Conservation (phyloP, 306 rosid genomes). For the Lupinus albus region DNA sequence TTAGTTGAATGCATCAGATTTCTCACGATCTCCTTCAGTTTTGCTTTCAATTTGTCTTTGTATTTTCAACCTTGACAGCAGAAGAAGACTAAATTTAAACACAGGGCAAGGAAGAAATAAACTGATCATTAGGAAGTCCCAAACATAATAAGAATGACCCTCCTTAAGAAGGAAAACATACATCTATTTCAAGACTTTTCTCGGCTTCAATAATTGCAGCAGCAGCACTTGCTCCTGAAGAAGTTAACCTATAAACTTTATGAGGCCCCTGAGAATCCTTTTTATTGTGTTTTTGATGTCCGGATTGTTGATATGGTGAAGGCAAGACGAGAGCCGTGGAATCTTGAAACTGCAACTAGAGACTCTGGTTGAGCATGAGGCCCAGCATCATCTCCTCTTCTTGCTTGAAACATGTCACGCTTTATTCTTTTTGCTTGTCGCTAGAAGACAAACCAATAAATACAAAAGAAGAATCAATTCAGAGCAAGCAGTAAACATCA, state of each 20-base stretch:
- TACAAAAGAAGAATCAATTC: too few species aligned
- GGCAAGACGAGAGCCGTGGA: conserved; percentile 87
- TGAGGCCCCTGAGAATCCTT: conserved; percentile 43
- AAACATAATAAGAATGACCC: conserved; percentile 29
- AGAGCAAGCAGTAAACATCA: too few species aligned
- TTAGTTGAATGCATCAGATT: conserved; percentile 83
- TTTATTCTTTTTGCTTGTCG: too few species aligned
- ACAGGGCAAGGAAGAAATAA: conserved; percentile 20
- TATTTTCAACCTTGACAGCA: conserved; percentile 59
- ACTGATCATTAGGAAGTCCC: not conserved
- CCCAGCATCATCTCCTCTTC: not conserved
- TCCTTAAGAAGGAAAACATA: conserved; percentile 61
- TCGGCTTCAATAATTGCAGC: conserved; percentile 97
- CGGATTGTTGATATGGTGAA: conserved; percentile 68
- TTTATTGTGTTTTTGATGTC: conserved; percentile 41
- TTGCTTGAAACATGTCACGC: too few species aligned
- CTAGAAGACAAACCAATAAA: too few species aligned
- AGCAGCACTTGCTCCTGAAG: conserved; percentile 63
- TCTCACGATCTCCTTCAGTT: conserved; percentile 81
- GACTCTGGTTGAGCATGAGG: too few species aligned
- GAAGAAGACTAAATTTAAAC: conserved; percentile 14
- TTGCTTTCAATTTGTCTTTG: conserved; percentile 77
- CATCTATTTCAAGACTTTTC: conserved; percentile 69
- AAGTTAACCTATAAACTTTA: conserved; percentile 64
- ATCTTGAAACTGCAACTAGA: conserved; percentile 38